Conservation (phyloP, 768 basidiomycete species). For the Boletus fagicola region DNA sequence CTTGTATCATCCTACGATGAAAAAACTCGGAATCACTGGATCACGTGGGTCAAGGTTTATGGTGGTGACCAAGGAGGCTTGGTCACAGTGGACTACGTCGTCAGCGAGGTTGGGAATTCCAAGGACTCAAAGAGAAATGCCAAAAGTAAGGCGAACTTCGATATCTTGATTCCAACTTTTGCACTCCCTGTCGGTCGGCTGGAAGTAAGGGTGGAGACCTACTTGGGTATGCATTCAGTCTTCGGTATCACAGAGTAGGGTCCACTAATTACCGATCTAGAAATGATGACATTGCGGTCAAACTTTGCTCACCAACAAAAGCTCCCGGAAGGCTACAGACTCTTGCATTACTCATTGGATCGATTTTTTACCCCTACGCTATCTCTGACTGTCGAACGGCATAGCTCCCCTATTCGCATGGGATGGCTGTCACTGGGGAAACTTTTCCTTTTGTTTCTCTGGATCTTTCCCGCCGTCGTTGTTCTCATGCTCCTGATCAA, state of each 20-base stretch:
- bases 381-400: conserved; percentile 31
- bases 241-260: not conserved
- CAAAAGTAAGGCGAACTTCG: conserved; percentile 33
- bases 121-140: conserved; percentile 34
- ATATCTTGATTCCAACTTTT: conserved; percentile 70
- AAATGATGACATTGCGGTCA: conserved; percentile 45
- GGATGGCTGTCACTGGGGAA: conserved; percentile 14
- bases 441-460: conserved; percentile 14
- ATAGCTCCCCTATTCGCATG: conserved; percentile 5
- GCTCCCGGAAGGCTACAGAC: conserved; percentile 39
- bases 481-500: conserved; percentile 23
- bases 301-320: conserved; percentile 55
- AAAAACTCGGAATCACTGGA: conserved; percentile 56
- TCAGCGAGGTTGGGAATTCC: conserved; percentile 32
- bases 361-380: conserved; percentile 60
- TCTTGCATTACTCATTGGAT: conserved; percentile 57
- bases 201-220: conserved; percentile 56
- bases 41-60: conserved; percentile 62
- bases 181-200: conserved; percentile 63
- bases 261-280: conserved; percentile 36
- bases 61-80: conserved; percentile 49
- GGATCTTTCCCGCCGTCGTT: conserved; percentile 17
- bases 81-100: conserved; percentile 66
- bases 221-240: conserved; percentile 45
- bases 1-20: conserved; percentile 49